A percentile compares a stretch with the other conserved stretches of the same genome.
These are phyloP conservation scores for Claviceps cyperi DNA, from an alignment of 2,329 filamentous ascomycete genomes.

Conservation along the genomic window DNA sequence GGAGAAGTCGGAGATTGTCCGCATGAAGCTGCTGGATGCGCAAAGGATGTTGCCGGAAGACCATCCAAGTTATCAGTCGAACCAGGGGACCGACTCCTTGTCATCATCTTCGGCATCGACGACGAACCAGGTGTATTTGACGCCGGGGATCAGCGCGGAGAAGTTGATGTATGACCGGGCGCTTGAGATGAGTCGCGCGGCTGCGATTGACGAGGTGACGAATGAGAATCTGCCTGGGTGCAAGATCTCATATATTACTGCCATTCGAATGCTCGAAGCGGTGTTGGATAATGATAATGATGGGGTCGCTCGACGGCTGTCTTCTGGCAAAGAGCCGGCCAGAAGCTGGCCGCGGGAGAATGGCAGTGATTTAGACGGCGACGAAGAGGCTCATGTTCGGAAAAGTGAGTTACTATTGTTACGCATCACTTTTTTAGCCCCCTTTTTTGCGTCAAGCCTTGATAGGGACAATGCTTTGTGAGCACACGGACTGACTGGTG, in stretches of 20 bases:
- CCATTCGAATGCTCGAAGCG: constrained; percentile 87
- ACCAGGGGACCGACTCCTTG: constrained; percentile 48
- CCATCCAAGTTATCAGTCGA: constrained; percentile 74
- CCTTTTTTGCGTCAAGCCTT: background rate
- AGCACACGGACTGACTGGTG: background rate
- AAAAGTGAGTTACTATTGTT: constrained; percentile 42
- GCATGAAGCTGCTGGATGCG: constrained; percentile 70
- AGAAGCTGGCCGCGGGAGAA: constrained; percentile 20
- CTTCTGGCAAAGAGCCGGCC: constrained; percentile 26
- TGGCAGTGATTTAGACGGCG: constrained; percentile 41
- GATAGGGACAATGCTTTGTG: no score
- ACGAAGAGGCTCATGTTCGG: constrained; percentile 58
- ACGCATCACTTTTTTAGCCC: background rate
- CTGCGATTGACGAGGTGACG: constrained; percentile 90
- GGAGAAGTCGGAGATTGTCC: constrained; percentile 92
- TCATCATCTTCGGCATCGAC: constrained; percentile 46
- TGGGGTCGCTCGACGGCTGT: constrained; percentile 18
- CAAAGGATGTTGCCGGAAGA: constrained; percentile 72
- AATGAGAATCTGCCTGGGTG: constrained; percentile 78
- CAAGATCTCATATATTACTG: constrained; percentile 84
- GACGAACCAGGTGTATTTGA: constrained; percentile 68
- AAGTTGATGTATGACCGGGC: constrained; percentile 97
- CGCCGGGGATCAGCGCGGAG: constrained; percentile 81
- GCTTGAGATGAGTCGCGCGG: constrained; percentile 87
- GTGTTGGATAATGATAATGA: constrained; percentile 74